phyloP scores from a whole-genome alignment of 1,284 basidiomycete genomes.

The Calocybe gambosa region DNA sequence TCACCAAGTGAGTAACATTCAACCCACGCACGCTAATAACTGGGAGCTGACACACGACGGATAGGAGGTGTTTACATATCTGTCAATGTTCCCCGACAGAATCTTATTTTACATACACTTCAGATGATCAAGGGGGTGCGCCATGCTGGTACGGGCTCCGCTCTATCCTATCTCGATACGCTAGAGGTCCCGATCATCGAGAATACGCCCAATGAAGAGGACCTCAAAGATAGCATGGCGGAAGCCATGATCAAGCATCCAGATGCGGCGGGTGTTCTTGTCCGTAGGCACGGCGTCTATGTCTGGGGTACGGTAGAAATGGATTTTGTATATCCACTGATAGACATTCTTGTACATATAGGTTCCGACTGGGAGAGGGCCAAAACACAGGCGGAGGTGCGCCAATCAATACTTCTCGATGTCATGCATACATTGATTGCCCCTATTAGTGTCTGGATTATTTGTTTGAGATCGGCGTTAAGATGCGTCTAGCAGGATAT shows the following conservation, averaged over 20 bases:
- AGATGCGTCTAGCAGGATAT: constrained; percentile 63
- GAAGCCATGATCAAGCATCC: constrained; percentile 76
- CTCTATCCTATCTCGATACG: constrained; percentile 78
- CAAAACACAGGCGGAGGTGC: constrained; percentile 79
- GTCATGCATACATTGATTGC: constrained; percentile 5
- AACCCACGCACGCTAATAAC: background rate
- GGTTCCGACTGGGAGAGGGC: constrained; percentile 79
- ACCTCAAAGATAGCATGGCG: constrained; percentile 80
- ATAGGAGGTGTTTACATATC: constrained; percentile 13
- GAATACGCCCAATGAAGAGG: constrained; percentile 84
- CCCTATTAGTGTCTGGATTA: constrained; percentile 73
- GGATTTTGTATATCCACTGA: background rate
- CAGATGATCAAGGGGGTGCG: constrained; percentile 88
- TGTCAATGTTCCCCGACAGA: background rate
- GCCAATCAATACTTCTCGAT: constrained; percentile 7
- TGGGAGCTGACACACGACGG: background rate
- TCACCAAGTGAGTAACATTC: constrained; percentile 50
- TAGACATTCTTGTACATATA: constrained; percentile 21
- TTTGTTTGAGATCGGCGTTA: constrained; percentile 79
- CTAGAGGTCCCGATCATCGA: constrained; percentile 84
- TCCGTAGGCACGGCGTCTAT: constrained; percentile 78
- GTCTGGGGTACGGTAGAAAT: constrained; percentile 60
- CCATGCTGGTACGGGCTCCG: constrained; percentile 62
- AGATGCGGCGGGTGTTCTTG: constrained; percentile 73
- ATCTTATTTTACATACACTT: constrained; percentile 1